Evolutionary conservation across 495 filamentous ascomycete species (phyloP).

Genomic region (Filosporella fistucella): DNA sequence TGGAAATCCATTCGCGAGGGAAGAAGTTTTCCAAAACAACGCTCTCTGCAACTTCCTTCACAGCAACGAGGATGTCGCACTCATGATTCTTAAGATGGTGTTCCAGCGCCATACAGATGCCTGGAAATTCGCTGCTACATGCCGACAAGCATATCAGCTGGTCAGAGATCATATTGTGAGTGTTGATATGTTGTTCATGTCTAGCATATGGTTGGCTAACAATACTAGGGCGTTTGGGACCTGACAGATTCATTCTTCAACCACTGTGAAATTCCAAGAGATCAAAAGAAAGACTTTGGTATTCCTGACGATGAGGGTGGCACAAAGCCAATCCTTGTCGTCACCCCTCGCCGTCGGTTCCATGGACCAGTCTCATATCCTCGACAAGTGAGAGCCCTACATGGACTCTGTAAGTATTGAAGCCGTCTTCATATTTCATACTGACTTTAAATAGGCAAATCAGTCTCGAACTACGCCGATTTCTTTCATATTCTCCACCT

Average conservation of each 20-base stretch:
- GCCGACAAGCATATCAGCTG: neutral
- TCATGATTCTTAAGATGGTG: neutral
- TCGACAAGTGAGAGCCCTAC: constrained; percentile 5
- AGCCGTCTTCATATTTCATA: neutral
- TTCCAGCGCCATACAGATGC: constrained; percentile 1
- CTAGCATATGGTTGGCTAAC: too few relatives aligned
- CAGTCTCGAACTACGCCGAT: constrained; percentile 14
- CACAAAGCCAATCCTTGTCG: constrained; percentile 1
- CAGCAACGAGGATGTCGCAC: neutral
- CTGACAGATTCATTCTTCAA: too few relatives aligned
- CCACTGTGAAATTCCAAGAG: too few relatives aligned
- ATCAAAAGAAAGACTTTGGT: neutral
- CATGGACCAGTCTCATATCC: neutral
- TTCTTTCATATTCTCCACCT: constrained; percentile 17
- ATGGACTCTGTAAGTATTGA: constrained; percentile 14
- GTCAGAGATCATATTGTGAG: neutral
- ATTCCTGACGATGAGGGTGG: neutral
- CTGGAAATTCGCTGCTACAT: constrained; percentile 8
- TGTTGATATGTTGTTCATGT: too few relatives aligned
- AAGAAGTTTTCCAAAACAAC: neutral
- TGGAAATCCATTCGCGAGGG: neutral
- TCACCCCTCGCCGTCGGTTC: constrained; percentile 1
- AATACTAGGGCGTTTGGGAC: too few relatives aligned
- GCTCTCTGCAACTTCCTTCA: neutral
- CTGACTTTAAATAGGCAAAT: neutral